Base-by-base conservation (phyloP, 805 yeast genomes). In the Ogataea pilisensis region DNA sequence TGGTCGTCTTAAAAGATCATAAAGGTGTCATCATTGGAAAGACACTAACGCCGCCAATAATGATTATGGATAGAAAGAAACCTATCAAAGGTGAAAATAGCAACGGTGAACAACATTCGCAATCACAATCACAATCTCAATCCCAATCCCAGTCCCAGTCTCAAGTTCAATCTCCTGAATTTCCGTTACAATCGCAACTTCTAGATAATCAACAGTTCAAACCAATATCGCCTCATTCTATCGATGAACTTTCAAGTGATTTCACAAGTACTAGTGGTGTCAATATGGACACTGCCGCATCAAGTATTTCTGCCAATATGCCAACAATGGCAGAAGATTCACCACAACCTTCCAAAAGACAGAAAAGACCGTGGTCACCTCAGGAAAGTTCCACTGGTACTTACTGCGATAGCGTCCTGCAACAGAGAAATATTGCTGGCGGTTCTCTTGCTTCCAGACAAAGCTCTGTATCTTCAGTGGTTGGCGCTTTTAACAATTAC, bases 51-150 rank as follows among this genome's bases (percentile, higher is more conserved):
- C 66, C 80, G 8, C 79, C 88, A 5, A 85, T 91, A 24, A 82
- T 87, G 82, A 89, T 91, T 37, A 91, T 95, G 79, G 98, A 93
- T 63, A 82, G 95, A 62, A 95, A 91, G 72, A 90, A 87, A 63
- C 72, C 77, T 17, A 57, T 64, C 13, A 55, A 69, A 25, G 50
- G 45, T 51, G 41, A 54, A 18, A 69, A 62, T 44, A 70, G 70
- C 6, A 64, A 63, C 35, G 67, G 73, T n/a, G 78, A 78, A 13
- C 55, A 34, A 27, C 43, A 42, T 31, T 22, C 41, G 3, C n/a
- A n/a, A n/a, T n/a, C n/a, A n/a, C n/a, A n/a, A n/a, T n/a, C n/a
- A n/a, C 42, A 26, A 28, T 24, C 37, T 39, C 42, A 50, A 38
- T 39, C 52, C 12, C 20, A 25, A 17, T 24, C 24, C 2, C 30